Base-by-base conservation (phyloP, 495 filamentous ascomycete species). In the Penicillium coprophilum region DNA sequence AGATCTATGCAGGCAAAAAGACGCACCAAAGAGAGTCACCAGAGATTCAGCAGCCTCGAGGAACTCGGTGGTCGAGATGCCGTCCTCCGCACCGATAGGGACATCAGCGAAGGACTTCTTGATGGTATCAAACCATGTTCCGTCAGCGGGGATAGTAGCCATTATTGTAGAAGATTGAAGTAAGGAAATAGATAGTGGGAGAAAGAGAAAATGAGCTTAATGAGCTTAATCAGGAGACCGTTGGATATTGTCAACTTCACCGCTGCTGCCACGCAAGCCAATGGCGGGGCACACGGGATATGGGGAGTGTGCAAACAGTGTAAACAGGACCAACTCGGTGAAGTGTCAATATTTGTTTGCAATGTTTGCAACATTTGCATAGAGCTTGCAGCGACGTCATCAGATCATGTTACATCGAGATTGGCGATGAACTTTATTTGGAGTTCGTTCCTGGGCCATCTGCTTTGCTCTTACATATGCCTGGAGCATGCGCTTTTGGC, bases 21-120 rank as follows among this genome's bases (percentile, higher is more conserved):
- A 61, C 79, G 19, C 74, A 97, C 92, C 91, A 67, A 98, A 97
- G 34, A 98, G 82, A 41, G 84, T 85, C 45, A 88, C 88, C 61
- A 97, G 73, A 24, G 87, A 84, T 77, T 96, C 91, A 44, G 90
- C 84, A 50, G 95, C 95, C 38, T 95, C 90, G 58, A 97, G 86
- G 76, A 97, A 98, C 69, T 95, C 88, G 62, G 78, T 81, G 27
- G 95, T 97, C 9, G 82, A 69, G 62, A 97, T 87, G 71, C 85
- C 84, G 52, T 91, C 86, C 55, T 73, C 78, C 53, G 80, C 76
- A 60, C 89, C 82, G 58, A 96, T 70, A 11, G 89, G 86, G 24
- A 96, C 94, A 51, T 90, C 83, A 53, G 80, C 79, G 74, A 97
- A 98, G 62, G 87, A 91, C 59, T 77, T 78, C 77, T 91, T 89